phyloP scores from a whole-genome alignment of 345 rosid species.

The Acer saccharum region DNA sequence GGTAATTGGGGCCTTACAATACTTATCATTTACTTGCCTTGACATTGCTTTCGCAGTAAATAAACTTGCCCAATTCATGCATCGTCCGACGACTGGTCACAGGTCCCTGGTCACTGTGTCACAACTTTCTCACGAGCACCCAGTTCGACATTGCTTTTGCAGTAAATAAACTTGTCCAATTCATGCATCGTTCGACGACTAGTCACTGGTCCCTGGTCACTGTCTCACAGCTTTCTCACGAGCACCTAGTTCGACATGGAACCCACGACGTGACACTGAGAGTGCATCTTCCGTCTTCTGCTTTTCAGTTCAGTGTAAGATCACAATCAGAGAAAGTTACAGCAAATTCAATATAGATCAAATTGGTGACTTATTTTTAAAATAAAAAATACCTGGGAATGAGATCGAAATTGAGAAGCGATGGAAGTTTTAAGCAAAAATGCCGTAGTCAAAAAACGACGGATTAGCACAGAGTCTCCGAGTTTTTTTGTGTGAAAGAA shows the following conservation, averaged over 20 bases:
- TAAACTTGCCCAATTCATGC: no score
- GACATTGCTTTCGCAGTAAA: no score
- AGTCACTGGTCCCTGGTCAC: no score
- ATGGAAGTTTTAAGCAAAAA: conserved; percentile 51
- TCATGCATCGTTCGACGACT: no score
- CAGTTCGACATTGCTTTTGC: no score
- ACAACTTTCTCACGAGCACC: no score
- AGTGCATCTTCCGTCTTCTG: conserved; percentile 48
- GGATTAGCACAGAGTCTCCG: background rate
- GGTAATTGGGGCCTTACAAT: no score
- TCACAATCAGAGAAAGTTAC: conserved; percentile 16
- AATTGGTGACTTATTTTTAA: background rate
- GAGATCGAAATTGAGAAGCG: conserved; percentile 61
- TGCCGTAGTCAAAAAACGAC: conserved; percentile 44
- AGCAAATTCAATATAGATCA: conserved; percentile 13
- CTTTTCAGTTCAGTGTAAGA: conserved; percentile 15
- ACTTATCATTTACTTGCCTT: no score
- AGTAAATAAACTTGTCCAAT: no score
- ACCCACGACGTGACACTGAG: conserved; percentile 55
- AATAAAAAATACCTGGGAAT: conserved; percentile 45
- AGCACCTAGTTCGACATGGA: conserved; percentile 75
- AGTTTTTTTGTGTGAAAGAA: background rate
- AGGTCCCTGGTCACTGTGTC: no score
- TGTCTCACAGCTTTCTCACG: conserved; percentile 91
- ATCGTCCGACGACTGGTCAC: no score